phyloP scores from a whole-genome alignment of 805 yeast genomes.

The Kregervanrija fluxuum region DNA sequence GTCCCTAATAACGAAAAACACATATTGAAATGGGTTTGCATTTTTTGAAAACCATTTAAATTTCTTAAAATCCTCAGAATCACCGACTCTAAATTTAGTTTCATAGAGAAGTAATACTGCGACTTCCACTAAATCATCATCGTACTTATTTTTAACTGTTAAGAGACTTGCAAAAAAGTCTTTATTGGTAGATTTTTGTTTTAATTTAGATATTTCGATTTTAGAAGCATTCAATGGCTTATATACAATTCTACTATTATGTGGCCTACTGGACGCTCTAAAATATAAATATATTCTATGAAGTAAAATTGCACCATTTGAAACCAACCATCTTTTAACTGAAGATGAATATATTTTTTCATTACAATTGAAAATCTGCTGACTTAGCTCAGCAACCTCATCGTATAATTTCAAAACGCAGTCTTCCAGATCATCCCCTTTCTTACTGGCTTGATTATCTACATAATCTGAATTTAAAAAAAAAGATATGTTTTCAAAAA shows the following conservation, averaged over 20 bases:
- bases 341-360: slow-evolving; percentile 35
- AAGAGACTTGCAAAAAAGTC: slow-evolving; percentile 5
- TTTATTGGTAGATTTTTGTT: slow-evolving; percentile 3
- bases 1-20: slow-evolving; percentile 9
- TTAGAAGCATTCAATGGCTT: slow-evolving; percentile 3
- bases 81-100: slow-evolving; percentile 5
- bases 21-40: slow-evolving; percentile 11
- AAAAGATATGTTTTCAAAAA: slow-evolving; percentile 11
- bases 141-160: slow-evolving; percentile 3
- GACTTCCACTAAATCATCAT: slow-evolving; percentile 5
- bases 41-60: slow-evolving; percentile 11
- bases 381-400: slow-evolving; percentile 5
- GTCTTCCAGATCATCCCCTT: slow-evolving; percentile 6
- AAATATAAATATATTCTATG: slow-evolving; percentile 9
- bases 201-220: slow-evolving; percentile 4
- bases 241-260: slow-evolving; percentile 8
- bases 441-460: slow-evolving; percentile 4
- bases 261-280: slow-evolving; percentile 7
- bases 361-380: slow-evolving; percentile 9
- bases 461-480: slow-evolving; percentile 11
- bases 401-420: slow-evolving; percentile 9
- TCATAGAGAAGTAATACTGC: slow-evolving; percentile 7
- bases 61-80: slow-evolving; percentile 2
- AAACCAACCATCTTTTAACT: slow-evolving; percentile 77
- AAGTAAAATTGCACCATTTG: slow-evolving; percentile 71